A percentile compares a stretch with the other conserved stretches of the same genome.
These are phyloP conservation scores for Alternaria hordeiaustralica DNA, from an alignment of 2,329 filamentous ascomycete species.

Conservation along the genomic window DNA sequence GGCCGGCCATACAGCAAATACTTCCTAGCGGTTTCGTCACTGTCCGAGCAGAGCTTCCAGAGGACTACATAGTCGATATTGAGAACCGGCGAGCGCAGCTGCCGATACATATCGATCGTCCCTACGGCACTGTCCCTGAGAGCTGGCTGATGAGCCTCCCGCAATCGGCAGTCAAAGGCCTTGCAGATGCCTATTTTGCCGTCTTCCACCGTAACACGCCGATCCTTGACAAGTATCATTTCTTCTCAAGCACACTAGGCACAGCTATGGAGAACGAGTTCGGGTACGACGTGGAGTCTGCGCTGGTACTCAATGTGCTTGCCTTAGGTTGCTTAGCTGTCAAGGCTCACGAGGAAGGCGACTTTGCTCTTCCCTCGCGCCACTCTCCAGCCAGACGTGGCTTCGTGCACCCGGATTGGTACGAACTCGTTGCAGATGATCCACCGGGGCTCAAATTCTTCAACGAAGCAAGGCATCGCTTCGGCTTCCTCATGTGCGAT, in stretches of 20 bases:
- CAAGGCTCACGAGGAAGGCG: constrained; percentile 57
- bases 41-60: constrained; percentile 49
- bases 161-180: constrained; percentile 57
- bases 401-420: constrained; percentile 44
- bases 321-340: constrained; percentile 60
- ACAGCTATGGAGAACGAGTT: constrained; percentile 59
- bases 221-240: constrained; percentile 60
- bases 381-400: constrained; percentile 12
- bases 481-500: constrained; percentile 59
- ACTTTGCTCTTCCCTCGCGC: constrained; percentile 53
- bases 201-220: constrained; percentile 62
- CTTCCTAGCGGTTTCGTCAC: constrained; percentile 52
- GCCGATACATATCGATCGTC: constrained; percentile 47
- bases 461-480: constrained; percentile 60
- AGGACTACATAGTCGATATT: constrained; percentile 58
- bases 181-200: constrained; percentile 62
- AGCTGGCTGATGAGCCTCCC: constrained; percentile 57
- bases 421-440: constrained; percentile 44
- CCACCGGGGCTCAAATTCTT: constrained; percentile 60
- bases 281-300: constrained; percentile 60
- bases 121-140: constrained; percentile 41
- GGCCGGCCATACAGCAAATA: constrained; percentile 55
- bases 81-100: constrained; percentile 57
- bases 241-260: constrained; percentile 58
- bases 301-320: constrained; percentile 58